Percentiles rank a stretch among this genome's conserved stretches.
Conservation (phyloP, 805 yeast species). For the Sungouiozyma ichnusensis region DNA sequence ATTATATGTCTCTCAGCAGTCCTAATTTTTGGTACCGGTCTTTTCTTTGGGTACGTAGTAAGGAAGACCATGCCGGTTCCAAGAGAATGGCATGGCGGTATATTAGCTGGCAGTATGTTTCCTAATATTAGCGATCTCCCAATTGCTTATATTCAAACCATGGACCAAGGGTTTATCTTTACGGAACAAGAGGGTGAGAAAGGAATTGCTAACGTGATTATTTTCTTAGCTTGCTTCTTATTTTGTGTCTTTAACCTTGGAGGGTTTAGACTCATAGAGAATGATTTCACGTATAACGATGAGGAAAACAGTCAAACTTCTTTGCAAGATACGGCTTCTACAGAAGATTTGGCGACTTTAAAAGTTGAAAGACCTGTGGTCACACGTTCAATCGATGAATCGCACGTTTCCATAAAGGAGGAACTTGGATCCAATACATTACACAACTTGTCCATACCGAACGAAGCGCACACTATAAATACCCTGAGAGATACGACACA, state of each 20-base stretch:
- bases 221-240: constrained; percentile 59
- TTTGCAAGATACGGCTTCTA: neutral
- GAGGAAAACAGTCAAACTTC: constrained; percentile 12
- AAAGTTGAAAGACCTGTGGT: neutral
- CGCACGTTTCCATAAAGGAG: neutral
- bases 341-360: neutral
- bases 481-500: neutral
- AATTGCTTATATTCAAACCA: constrained; percentile 62
- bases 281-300: constrained; percentile 43
- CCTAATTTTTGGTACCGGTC: constrained; percentile 42
- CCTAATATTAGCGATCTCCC: constrained; percentile 73
- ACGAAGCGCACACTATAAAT: neutral
- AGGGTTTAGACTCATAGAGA: constrained; percentile 54
- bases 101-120: constrained; percentile 56
- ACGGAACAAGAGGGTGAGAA: constrained; percentile 48
- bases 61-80: constrained; percentile 38
- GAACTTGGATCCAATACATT: neutral
- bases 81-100: constrained; percentile 61
- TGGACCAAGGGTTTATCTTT: constrained; percentile 52
- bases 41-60: constrained; percentile 32
- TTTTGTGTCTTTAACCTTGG: constrained; percentile 67
- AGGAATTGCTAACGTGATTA: constrained; percentile 79
- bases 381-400: neutral
- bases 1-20: constrained; percentile 46
- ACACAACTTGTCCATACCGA: neutral